Evolutionary conservation across 1,284 basidiomycete species (phyloP).

Genomic region (Moesziomyces antarcticus): DNA sequence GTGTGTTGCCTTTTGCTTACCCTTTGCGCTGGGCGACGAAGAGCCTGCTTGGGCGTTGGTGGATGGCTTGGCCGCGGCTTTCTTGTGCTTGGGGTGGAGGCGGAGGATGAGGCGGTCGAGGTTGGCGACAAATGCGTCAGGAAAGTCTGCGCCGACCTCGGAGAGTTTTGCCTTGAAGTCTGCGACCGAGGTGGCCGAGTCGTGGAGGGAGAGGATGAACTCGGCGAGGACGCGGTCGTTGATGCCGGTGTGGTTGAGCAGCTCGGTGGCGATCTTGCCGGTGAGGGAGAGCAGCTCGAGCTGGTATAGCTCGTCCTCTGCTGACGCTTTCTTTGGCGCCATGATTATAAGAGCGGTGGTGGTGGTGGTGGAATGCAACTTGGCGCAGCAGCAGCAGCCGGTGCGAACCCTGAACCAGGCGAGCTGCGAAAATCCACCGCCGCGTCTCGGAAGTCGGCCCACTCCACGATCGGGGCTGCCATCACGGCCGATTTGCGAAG

Average conservation of each 20-base stretch:
- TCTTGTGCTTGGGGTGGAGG: slow-evolving; percentile 89
- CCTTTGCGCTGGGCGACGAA: slow-evolving; percentile 59
- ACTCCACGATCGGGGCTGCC: too few relatives aligned
- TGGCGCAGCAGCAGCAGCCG: slow-evolving; percentile 1
- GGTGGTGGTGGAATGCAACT: not conserved
- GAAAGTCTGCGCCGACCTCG: slow-evolving; percentile 85
- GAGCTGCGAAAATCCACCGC: too few relatives aligned
- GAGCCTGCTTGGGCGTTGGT: slow-evolving; percentile 67
- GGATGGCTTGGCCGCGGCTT: slow-evolving; percentile 18
- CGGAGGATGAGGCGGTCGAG: slow-evolving; percentile 92
- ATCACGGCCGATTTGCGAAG: too few relatives aligned
- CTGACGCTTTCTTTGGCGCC: slow-evolving; percentile 10
- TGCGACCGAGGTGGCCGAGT: slow-evolving; percentile 78
- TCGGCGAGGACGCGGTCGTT: slow-evolving; percentile 92
- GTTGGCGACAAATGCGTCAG: slow-evolving; percentile 87
- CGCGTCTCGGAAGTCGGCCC: too few relatives aligned
- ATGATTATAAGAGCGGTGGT: slow-evolving; percentile 7
- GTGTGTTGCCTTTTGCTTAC: slow-evolving; percentile 69
- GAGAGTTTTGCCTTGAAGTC: slow-evolving; percentile 86
- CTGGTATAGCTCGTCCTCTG: slow-evolving; percentile 60
- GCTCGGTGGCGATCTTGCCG: slow-evolving; percentile 62
- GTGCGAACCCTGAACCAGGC: slow-evolving; percentile 5
- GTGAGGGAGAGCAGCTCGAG: slow-evolving; percentile 65
- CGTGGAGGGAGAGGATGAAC: slow-evolving; percentile 92
- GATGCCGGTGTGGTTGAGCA: slow-evolving; percentile 73